Evolutionary conservation across 306 rosid species (phyloP).

Genomic region (Cicer cuneatum): DNA sequence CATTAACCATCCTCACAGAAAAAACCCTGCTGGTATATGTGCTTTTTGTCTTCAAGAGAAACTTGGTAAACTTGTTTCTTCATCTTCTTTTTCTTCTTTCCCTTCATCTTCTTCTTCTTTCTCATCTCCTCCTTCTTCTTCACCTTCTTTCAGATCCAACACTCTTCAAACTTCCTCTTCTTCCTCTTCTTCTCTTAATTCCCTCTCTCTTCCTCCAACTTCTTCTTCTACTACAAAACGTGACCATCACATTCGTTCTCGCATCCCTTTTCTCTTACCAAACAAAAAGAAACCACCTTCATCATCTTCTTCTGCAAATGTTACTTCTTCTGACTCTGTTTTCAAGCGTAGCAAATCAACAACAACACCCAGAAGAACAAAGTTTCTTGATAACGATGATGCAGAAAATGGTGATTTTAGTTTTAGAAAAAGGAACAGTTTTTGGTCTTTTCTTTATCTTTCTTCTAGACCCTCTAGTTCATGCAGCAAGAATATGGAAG

Average conservation of each 20-base stretch:
- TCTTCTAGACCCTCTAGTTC: conserved; percentile 56
- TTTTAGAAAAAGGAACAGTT: conserved; percentile 64
- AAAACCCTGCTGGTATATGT: conserved; percentile 81
- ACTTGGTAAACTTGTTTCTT: conserved; percentile 83
- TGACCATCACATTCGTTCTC: conserved; percentile 48
- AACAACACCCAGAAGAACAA: conserved; percentile 53
- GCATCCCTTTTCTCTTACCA: conserved; percentile 66
- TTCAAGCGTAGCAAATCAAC: conserved; percentile 86
- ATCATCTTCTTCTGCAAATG: conserved; percentile 26
- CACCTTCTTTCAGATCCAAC: conserved; percentile 72
- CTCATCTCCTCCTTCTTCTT: conserved; percentile 56
- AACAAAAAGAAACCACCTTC: conserved; percentile 61
- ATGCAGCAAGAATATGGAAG: conserved; percentile 28
- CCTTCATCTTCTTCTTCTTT: conserved; percentile 56
- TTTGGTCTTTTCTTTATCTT: conserved; percentile 83
- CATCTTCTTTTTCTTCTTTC: conserved; percentile 54
- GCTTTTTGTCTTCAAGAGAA: conserved; percentile 91
- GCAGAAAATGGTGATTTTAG: conserved; percentile 41
- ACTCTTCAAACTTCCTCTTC: conserved; percentile 41
- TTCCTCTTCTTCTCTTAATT: conserved; percentile 35
- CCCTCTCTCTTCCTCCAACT: conserved; percentile 40
- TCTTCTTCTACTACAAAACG: not conserved
- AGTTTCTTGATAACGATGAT: conserved; percentile 2
- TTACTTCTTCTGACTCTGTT: conserved; percentile 48
- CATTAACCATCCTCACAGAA: conserved; percentile 69